Evolutionary conservation across 2,329 filamentous ascomycete genomes (phyloP).

Genomic region (Aspergillus thermomutatus): DNA sequence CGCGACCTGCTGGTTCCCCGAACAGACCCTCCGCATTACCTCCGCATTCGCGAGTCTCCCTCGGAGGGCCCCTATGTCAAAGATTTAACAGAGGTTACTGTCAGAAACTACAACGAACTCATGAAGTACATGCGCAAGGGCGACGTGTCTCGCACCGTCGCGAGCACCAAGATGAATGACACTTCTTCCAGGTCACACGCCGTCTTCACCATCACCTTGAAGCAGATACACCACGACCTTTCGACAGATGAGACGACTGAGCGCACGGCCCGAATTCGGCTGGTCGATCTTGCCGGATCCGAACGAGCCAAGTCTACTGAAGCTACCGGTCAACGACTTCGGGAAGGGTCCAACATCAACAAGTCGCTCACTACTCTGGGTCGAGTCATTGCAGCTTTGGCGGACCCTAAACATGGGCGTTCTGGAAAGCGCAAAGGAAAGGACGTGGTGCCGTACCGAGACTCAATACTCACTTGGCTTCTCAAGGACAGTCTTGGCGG

Average conservation of each 20-base stretch:
- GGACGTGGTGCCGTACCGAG: conserved; percentile 85
- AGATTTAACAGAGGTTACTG: conserved; percentile 88
- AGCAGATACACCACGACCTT: conserved; percentile 97
- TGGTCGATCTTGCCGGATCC: conserved; percentile 92
- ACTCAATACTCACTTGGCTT: conserved; percentile 80
- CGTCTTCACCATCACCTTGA: conserved; percentile 96
- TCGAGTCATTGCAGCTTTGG: conserved; percentile 89
- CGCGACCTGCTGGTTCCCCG: conserved; percentile 84
- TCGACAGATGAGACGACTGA: conserved; percentile 98
- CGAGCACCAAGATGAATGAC: conserved; percentile 99
- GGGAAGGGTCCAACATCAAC: conserved; percentile 98
- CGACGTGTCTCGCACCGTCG: conserved; percentile 80
- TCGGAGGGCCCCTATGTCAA: conserved; percentile 96
- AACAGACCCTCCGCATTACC: conserved; percentile 78
- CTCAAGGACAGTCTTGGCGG: conserved; percentile 94
- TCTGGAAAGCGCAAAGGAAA: conserved; percentile 58
- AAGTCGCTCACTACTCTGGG: conserved; percentile 95
- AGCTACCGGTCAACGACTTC: conserved; percentile 83
- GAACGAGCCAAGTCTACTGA: conserved; percentile 95
- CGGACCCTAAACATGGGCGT: conserved; percentile 64
- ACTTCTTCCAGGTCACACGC: conserved; percentile 94
- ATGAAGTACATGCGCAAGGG: conserved; percentile 87
- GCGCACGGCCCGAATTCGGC: conserved; percentile 83
- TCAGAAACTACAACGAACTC: conserved; percentile 82
- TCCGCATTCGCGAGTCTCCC: conserved; percentile 95